These are phyloP conservation scores for Amaranthus tricolor DNA, from an alignment of 179 eudicot species.

Conservation along the genomic window DNA sequence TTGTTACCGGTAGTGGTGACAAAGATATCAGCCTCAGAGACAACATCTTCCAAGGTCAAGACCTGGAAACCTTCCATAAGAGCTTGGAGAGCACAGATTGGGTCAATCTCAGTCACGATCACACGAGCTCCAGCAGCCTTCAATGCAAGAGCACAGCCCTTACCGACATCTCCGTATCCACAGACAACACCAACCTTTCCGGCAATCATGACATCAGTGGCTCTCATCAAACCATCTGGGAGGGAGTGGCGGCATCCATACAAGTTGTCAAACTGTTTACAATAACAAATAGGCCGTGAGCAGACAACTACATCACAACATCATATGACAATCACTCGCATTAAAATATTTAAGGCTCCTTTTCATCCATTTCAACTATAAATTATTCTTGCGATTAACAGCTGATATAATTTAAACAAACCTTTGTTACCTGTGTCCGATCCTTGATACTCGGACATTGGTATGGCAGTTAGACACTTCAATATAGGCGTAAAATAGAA, in stretches of 20 bases:
- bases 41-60: slow-evolving; percentile 57
- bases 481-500: too few species aligned
- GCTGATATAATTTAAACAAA: too few species aligned
- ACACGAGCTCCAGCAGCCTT: slow-evolving; percentile 81
- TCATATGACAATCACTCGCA: neutral
- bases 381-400: neutral
- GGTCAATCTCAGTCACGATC: slow-evolving; percentile 76
- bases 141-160: slow-evolving; percentile 73
- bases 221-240: slow-evolving; percentile 78
- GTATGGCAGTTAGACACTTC: too few species aligned
- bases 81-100: slow-evolving; percentile 83
- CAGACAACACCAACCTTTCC: slow-evolving; percentile 70
- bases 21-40: slow-evolving; percentile 69
- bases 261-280: slow-evolving; percentile 64
- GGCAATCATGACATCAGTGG: slow-evolving; percentile 79
- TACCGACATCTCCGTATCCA: slow-evolving; percentile 75
- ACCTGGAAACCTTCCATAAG: slow-evolving; percentile 73
- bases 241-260: slow-evolving; percentile 91
- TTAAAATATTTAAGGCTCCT: neutral
- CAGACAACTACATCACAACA: neutral
- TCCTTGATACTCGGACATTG: too few species aligned
- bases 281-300: slow-evolving; percentile 12
- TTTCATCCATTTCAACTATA: neutral
- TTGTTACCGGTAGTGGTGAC: slow-evolving; percentile 88
- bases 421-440: too few species aligned